Evolutionary conservation across 495 filamentous ascomycete genomes (phyloP).

Genomic region (Penicillium silybi): DNA sequence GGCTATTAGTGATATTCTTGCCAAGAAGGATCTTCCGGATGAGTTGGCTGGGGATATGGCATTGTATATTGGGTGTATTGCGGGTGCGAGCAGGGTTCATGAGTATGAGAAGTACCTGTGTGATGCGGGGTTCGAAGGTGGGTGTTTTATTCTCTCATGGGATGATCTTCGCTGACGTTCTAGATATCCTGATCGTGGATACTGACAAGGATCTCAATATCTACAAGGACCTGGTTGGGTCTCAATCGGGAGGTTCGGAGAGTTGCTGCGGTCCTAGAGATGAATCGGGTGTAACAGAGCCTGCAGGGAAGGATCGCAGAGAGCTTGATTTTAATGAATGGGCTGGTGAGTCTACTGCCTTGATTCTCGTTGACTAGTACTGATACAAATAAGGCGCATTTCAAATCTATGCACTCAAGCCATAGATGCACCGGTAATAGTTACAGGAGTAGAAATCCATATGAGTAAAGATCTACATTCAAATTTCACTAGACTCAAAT

Average conservation of each 20-base stretch:
- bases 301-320: background rate
- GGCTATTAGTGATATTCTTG: slow-evolving; percentile 60
- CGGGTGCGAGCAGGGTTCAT: slow-evolving; percentile 49
- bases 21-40: slow-evolving; percentile 47
- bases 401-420: slow-evolving; percentile 5
- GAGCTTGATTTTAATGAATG: slow-evolving; percentile 4
- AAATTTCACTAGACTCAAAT: background rate
- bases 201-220: slow-evolving; percentile 53
- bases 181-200: slow-evolving; percentile 52
- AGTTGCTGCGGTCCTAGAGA: background rate
- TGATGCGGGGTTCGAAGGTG: slow-evolving; percentile 45
- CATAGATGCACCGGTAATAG: background rate
- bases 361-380: too few relatives aligned
- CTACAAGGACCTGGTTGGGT: slow-evolving; percentile 34
- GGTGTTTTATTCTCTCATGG: background rate
- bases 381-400: background rate
- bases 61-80: slow-evolving; percentile 57
- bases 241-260: background rate
- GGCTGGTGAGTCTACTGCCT: slow-evolving; percentile 3
- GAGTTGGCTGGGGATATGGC: slow-evolving; percentile 42
- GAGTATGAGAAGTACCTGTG: slow-evolving; percentile 55
- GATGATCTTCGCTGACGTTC: slow-evolving; percentile 6
- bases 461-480: background rate
- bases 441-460: too few relatives aligned
- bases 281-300: background rate